A percentile compares a stretch with the other conserved stretches of the same genome.
Conservation (phyloP, 306 rosid genomes). For the Vigna reflexopilosa region DNA sequence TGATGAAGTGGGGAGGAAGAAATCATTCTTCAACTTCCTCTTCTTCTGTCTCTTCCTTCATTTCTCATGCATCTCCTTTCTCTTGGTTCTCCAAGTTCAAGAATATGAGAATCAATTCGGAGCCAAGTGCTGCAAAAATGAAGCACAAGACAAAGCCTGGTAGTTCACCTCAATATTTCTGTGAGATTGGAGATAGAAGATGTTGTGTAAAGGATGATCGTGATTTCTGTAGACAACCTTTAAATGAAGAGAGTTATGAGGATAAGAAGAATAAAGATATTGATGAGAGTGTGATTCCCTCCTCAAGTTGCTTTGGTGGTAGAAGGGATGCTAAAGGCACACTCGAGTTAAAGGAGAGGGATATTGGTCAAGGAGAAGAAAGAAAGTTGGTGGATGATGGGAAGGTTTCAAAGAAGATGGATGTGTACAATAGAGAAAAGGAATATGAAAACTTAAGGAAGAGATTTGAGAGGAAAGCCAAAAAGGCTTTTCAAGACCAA, state of each 20-base stretch:
- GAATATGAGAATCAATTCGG: constrained; percentile 55
- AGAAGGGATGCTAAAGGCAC: constrained; percentile 41
- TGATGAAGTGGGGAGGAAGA: constrained; percentile 71
- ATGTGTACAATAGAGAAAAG: constrained; percentile 44
- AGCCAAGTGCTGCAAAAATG: constrained; percentile 50
- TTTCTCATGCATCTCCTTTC: constrained; percentile 65
- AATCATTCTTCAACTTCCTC: constrained; percentile 55
- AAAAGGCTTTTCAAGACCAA: constrained; percentile 45
- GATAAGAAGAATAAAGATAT: constrained; percentile 44
- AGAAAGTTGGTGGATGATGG: constrained; percentile 43
- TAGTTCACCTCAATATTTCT: constrained; percentile 46
- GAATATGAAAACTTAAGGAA: constrained; percentile 56
- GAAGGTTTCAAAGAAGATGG: constrained; percentile 33
- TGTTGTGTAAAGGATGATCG: constrained; percentile 48
- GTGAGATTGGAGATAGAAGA: constrained; percentile 31
- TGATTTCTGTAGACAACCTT: constrained; percentile 61
- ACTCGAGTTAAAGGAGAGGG: constrained; percentile 50
- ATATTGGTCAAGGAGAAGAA: constrained; percentile 37
- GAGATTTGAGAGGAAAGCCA: constrained; percentile 54
- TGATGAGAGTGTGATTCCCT: constrained; percentile 47
- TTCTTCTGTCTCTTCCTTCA: constrained; percentile 55
- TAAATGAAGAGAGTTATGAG: constrained; percentile 52
- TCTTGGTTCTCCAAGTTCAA: constrained; percentile 88
- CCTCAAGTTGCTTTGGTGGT: constrained; percentile 40
- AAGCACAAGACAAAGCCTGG: constrained; percentile 49